Evolutionary conservation across 179 eudicot species (phyloP), one percentile per base, ranked within the genome.

Genomic region (Beta corolliflora): DNA sequence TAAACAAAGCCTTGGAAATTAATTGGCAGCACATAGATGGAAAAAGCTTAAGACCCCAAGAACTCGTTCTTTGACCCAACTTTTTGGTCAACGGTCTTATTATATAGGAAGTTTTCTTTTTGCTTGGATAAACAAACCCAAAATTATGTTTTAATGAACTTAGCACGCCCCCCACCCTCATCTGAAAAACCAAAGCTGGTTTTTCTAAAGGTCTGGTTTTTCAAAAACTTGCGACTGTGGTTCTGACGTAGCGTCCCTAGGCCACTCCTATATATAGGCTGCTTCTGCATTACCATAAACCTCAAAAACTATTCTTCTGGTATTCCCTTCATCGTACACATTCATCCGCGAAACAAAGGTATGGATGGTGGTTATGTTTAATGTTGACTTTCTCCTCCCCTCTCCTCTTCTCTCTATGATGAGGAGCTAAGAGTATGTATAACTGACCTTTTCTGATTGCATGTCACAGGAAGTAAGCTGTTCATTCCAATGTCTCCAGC

Each of bases 401-500:
- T 13, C 46, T 14, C 75, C 14, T 48, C 52, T 48, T 45, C 73
- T 61, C 70, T 66, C 31, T 46, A 55, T 21, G 67, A 13, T 59
- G 41, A 65, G 65, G 46, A 45, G 18, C 45, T 64, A 73, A 64
- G 11, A 76, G 44, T 53, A 60, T 68, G 59, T 53, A 52, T 58
- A 63, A 70, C 21, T 69, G 60, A 48, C 53, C 13, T 61, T 58
- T 82, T 69, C 18, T 64, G 9, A 29, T 75, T 79, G 75, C 78
- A 71, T 79, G 56, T 79, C 48, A 54, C 80, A 81, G 85, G 83
- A 60, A 56, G 85, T 80, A 60, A 56, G n/a, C 48, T 53, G 18
- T n/a, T 45, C 67, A 18, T 9, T 46, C 61, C 66, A 81, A 85
- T 82, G 88, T 82, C 85, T 76, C 85, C 88, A 41, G 85, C 88